Percentiles rank a stretch among this genome's conserved stretches.
These are phyloP conservation scores for Hypoxylon sp. DNA, from an alignment of 2,329 filamentous ascomycete species.

Conservation along the genomic window DNA sequence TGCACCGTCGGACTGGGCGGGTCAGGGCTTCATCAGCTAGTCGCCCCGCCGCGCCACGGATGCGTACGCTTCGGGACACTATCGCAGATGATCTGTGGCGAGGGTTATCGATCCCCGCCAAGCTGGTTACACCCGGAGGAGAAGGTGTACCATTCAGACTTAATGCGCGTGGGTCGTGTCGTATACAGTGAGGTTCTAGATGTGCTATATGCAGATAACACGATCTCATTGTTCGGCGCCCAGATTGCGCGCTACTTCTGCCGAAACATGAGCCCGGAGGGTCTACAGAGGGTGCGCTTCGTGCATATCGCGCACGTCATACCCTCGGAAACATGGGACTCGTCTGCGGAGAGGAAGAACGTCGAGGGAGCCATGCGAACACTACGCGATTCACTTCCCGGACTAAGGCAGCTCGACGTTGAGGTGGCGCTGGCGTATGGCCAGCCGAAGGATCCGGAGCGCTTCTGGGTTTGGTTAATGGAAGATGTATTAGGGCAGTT, in stretches of 20 bases:
- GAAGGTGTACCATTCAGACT: slow-evolving; percentile 18
- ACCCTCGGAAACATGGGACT: slow-evolving; percentile 20
- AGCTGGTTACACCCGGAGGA: slow-evolving; percentile 2
- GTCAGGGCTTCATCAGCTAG: slow-evolving; percentile 20
- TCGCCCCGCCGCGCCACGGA: slow-evolving; percentile 23
- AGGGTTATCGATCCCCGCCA: slow-evolving; percentile 2
- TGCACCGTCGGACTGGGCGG: slow-evolving; percentile 31
- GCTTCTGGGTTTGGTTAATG: slow-evolving; percentile 42
- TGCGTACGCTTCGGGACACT: slow-evolving; percentile 17
- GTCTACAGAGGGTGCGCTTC: slow-evolving; percentile 32
- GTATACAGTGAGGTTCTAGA: slow-evolving; percentile 40
- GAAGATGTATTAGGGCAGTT: slow-evolving; percentile 39
- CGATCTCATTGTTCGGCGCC: slow-evolving; percentile 42
- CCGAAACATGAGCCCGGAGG: slow-evolving; percentile 45
- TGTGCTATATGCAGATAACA: slow-evolving; percentile 39
- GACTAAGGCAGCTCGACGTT: slow-evolving; percentile 41
- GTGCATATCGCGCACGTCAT: slow-evolving; percentile 39
- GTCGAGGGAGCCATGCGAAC: slow-evolving; percentile 24
- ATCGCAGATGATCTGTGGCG: slow-evolving; percentile 36
- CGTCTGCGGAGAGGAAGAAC: slow-evolving; percentile 12
- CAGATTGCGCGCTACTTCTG: slow-evolving; percentile 43
- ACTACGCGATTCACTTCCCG: slow-evolving; percentile 23
- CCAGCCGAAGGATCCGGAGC: slow-evolving; percentile 38
- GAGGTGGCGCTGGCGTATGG: slow-evolving; percentile 37
- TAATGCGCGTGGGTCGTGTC: slow-evolving; percentile 37